Evolutionary conservation across 2,329 filamentous ascomycete species (phyloP), one percentile per base, ranked within the genome.

Genomic region (Seiridium cupressi): DNA sequence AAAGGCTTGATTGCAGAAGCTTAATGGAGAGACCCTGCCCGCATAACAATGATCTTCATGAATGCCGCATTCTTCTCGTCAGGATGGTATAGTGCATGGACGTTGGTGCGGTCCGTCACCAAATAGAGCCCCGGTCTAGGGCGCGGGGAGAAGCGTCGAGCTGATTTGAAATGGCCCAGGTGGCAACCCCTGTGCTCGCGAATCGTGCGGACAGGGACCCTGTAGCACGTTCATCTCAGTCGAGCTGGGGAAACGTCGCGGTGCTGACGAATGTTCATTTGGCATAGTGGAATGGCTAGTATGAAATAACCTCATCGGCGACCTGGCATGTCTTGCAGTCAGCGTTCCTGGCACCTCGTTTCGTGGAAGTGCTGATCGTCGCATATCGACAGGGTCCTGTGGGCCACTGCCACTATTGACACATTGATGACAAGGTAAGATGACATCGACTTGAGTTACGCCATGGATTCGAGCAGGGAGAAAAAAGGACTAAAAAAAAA

Each of bases 31-130:
- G 56, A 64, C 57, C 63, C 65, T 61, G 63, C 66, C 67, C 63
- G 65, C 66, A 70, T 69, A 63, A 68, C 62, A 66, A 60, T 64
- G 65, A 69, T 68, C 63, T 68, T 61, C 65, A 64, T 66, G 61
- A 59, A 58, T 69, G 64, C 65, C 62, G 65, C 46, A 63, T 65
- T 66, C 62, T 61, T 60, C 64, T 56, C 61, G 47, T 62, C 60
- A 64, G 36, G 31, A 42, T 66, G 65, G 66, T 65, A 68, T 68
- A 67, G 38, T 13, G 63, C 64, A 63, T 63, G 68, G 66, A n/a
- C 32, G 5, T 8, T 38, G 34, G 2, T 55, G n/a, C n/a, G 38
- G 34, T 55, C 51, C 42, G 51, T 26, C 38, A 55, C 36, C 51
- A 55, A 10, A 55, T 44, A 44, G 38, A 55, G 38, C 35, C 18